These are phyloP conservation scores for Colletotrichum sp. DNA, from an alignment of 2,329 filamentous ascomycete genomes.

Conservation along the genomic window DNA sequence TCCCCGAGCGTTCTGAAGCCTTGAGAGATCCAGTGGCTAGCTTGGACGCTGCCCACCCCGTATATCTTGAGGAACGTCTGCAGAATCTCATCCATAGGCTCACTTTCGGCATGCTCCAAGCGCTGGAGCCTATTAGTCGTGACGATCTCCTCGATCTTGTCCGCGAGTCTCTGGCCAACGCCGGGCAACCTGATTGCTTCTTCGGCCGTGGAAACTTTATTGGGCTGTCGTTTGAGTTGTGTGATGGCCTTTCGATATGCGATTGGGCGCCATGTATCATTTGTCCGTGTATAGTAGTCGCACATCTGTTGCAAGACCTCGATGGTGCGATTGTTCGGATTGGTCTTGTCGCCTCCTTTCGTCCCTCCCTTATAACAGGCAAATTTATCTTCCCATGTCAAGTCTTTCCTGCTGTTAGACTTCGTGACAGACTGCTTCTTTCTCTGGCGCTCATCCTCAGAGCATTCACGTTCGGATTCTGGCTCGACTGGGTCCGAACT, in stretches of 20 bases:
- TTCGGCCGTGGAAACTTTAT: slow-evolving; percentile 69
- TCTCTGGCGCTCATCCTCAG: slow-evolving; percentile 30
- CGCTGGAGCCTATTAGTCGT: slow-evolving; percentile 73
- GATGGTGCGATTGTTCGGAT: slow-evolving; percentile 79
- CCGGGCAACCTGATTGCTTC: slow-evolving; percentile 72
- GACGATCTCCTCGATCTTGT: slow-evolving; percentile 90
- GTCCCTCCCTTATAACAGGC: slow-evolving; percentile 59
- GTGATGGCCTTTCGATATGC: slow-evolving; percentile 80
- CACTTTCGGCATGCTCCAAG: slow-evolving; percentile 72
- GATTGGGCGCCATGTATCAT: slow-evolving; percentile 77
- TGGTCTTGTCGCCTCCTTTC: slow-evolving; percentile 47
- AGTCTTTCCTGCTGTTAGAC: slow-evolving; percentile 29
- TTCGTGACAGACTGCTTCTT: slow-evolving; percentile 28
- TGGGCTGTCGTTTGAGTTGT: slow-evolving; percentile 70
- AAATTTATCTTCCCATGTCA: slow-evolving; percentile 53
- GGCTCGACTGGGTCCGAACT: slow-evolving; percentile 23
- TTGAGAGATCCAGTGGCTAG: slow-evolving; percentile 76
- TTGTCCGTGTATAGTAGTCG: slow-evolving; percentile 75
- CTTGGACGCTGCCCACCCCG: slow-evolving; percentile 73
- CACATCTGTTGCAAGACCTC: slow-evolving; percentile 79
- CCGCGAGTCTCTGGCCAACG: slow-evolving; percentile 75
- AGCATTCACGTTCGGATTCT: slow-evolving; percentile 18
- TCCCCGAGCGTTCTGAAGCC: slow-evolving; percentile 80
- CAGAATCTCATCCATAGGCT: slow-evolving; percentile 69
- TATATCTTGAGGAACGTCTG: slow-evolving; percentile 80